Base-by-base conservation (phyloP, 208 protist genomes). In the Trypanosoma theileri region DNA sequence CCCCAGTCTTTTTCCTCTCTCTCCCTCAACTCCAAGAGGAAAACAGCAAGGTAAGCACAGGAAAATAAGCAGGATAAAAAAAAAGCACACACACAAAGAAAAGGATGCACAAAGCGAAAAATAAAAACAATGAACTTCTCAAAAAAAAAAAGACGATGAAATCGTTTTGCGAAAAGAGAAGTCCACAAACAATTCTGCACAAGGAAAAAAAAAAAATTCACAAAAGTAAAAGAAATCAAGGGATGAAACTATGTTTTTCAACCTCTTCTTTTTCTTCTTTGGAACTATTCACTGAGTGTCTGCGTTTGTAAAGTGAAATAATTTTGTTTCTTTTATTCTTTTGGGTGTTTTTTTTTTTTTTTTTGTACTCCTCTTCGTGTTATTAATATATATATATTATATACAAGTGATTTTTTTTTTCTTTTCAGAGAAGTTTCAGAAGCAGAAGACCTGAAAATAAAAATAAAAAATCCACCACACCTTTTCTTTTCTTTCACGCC, bases 121-220 rank as follows among this genome's bases (percentile, higher is more conserved):
- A 45, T 50, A 48, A n/a, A 40, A 61, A 61, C 28, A 61, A 44
- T 31, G 26, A 21, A 48, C 11, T 19, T 17, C 28, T 10, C 16
- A 57, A 53, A 57, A 24, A 35, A 57, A 53, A 57, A 24, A 35
- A n/a, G 19, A 66, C 26, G 14, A 13, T n/a, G 11, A 10, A 28
- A 28, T 4, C n/a, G 9, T 28, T 40, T 52, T 19, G 46, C 21
- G 21, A 53, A 4, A 53, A 65, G 48, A 55, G 35, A 45, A 57
- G 19, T n/a, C 26, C 17, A 57, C 22, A 24, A 21, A 57, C 44
- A 66, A 42, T 40, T 22, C 17, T 19, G 19, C 0, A 45, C 19
- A 51, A 11, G 42, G 44, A 66, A 54, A 42, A 66, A 19, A 50
- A 48, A 62, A 35, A 41, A 24, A 65, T 9, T 16, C 8, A 55